Base-by-base conservation (phyloP, 2,329 filamentous ascomycete species). In the Gaeumannomyces tritici region DNA sequence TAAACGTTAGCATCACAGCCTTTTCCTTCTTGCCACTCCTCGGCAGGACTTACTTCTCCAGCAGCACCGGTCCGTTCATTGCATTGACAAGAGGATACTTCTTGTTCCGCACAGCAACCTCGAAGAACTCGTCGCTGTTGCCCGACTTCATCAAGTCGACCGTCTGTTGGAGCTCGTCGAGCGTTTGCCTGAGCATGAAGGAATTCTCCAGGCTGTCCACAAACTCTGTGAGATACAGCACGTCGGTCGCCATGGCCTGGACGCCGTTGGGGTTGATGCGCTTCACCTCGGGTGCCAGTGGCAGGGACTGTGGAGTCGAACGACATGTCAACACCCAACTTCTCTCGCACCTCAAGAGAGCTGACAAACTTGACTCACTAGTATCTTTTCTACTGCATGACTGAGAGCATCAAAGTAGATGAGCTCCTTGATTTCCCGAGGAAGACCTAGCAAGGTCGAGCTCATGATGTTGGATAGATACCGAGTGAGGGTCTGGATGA, bases 401-500 rank as follows among this genome's bases (percentile, higher is more conserved):
- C 88, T 92, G 47, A 99, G 83, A 0, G 95, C 95, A 72, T 98
- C 95, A 71, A 96, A 97, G 77, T 99, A 98, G 69, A 99, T 96
- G 62, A 97, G 86, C 73, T 96, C 92, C 73, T 98, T 98, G 75
- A 99, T 97, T 70, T 96, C 91, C 33, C 91, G 87, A 0, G 96
- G 95, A n/a, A 99, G 79, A 1, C 93, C 93, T 2, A 99, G 83
- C 6, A 99, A 82, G 0, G 96, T 96, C 0, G 91, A 95, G 71
- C 88, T 93, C 92, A 98, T 98, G 72, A 97, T 98, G 72, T 96
- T 96, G 33, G 89, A 90, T 26, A 99, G 80, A 72, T 98, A 99
- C 15, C 89, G 85, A 0, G 93, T 99, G 65, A 99, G 79, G 6
- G 95, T 96, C 72, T 95, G 89, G 86, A 99, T 96, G 76, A 99